These are phyloP conservation scores for Hymenotorrendiella dingleyae DNA, from an alignment of 2,329 filamentous ascomycete genomes.

Conservation along the genomic window DNA sequence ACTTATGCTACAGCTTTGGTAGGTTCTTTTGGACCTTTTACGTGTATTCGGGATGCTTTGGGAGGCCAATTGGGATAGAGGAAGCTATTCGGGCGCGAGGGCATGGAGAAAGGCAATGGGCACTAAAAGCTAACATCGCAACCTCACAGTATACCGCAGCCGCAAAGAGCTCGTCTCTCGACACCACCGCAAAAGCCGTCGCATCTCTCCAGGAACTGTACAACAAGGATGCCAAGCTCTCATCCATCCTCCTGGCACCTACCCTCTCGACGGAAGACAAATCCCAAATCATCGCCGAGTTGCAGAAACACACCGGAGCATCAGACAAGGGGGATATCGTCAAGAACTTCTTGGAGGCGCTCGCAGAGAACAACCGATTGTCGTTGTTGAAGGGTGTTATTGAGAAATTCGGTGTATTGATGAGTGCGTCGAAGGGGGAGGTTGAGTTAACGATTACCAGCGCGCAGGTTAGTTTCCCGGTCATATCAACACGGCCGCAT, in stretches of 20 bases:
- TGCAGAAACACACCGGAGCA: conserved; percentile 73
- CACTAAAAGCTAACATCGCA: conserved; percentile 9
- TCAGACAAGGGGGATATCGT: conserved; percentile 70
- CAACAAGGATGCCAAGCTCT: conserved; percentile 78
- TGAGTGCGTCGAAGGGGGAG: conserved; percentile 86
- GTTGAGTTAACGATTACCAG: conserved; percentile 88
- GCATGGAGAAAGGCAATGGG: neutral
- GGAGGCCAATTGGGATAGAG: conserved; percentile 6
- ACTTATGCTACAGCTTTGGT: conserved; percentile 98
- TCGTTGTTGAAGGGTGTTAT: conserved; percentile 74
- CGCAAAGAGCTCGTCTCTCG: conserved; percentile 79
- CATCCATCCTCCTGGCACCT: conserved; percentile 68
- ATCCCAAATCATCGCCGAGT: conserved; percentile 76
- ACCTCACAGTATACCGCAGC: conserved; percentile 84
- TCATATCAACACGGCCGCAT: neutral
- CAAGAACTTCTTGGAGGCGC: conserved; percentile 86
- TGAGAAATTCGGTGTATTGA: conserved; percentile 81
- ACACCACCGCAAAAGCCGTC: conserved; percentile 77
- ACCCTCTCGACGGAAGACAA: conserved; percentile 78
- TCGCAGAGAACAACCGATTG: conserved; percentile 96
- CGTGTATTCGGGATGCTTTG: neutral
- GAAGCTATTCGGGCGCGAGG: neutral
- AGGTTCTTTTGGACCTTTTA: conserved; percentile 43
- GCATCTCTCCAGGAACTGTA: conserved; percentile 64
- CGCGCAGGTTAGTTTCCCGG: conserved; percentile 62